These are phyloP conservation scores for Wickerhamiella infanticola DNA, from an alignment of 1,139 yeast species.

Conservation along the genomic window DNA sequence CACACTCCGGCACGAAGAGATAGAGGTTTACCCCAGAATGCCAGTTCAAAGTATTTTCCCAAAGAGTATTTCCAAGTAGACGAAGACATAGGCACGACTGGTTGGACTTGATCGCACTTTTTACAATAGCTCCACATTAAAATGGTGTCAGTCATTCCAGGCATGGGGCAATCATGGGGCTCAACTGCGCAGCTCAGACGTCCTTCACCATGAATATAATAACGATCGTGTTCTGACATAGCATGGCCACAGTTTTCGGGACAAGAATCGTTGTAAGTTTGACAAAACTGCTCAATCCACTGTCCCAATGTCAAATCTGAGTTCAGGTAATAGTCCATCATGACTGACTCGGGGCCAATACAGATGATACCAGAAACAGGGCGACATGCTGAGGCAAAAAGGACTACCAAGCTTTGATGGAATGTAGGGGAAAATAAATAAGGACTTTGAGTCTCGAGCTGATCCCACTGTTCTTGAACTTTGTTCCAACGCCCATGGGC, in stretches of 20 bases:
- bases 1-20: constrained; percentile 42
- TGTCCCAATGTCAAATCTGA: constrained; percentile 83
- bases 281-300: constrained; percentile 65
- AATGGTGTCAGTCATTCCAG: constrained; percentile 51
- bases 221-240: constrained; percentile 60
- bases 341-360: constrained; percentile 69
- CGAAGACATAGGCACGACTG: constrained; percentile 74
- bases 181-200: constrained; percentile 68
- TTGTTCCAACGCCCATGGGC: constrained; percentile 20
- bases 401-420: constrained; percentile 63
- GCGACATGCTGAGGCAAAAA: constrained; percentile 63
- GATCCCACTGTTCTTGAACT: constrained; percentile 45
- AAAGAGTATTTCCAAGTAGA: constrained; percentile 82
- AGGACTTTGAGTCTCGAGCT: constrained; percentile 34
- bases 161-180: constrained; percentile 37
- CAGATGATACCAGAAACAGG: constrained; percentile 83
- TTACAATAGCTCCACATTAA: constrained; percentile 90
- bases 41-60: constrained; percentile 79
- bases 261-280: constrained; percentile 53
- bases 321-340: constrained; percentile 79
- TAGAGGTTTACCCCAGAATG: constrained; percentile 53
- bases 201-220: constrained; percentile 81
- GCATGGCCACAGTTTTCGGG: constrained; percentile 68
- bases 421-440: constrained; percentile 46
- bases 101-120: constrained; percentile 58